Conservation (phyloP, 179 eudicot species). For the Corrigiola litoralis region DNA sequence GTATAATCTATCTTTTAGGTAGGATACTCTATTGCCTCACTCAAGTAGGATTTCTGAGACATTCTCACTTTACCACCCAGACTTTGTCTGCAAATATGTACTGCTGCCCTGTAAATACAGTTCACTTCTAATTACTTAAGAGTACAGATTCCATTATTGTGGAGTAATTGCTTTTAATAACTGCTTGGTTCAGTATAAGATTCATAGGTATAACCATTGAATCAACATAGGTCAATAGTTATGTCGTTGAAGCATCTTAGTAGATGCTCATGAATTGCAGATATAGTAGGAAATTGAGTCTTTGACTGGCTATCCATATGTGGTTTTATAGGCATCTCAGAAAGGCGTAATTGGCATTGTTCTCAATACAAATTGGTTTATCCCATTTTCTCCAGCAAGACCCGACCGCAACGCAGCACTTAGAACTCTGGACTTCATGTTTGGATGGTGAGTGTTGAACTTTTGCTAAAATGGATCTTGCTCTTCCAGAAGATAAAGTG, state of each 20-base stretch:
- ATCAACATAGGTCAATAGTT: no score
- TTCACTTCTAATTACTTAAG: background rate
- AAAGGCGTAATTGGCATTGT: conserved; percentile 44
- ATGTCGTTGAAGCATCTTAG: background rate
- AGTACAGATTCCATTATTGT: no score
- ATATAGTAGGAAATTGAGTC: background rate
- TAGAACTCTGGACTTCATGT: conserved; percentile 45
- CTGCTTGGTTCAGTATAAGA: no score
- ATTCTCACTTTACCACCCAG: no score
- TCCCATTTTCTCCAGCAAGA: conserved; percentile 27
- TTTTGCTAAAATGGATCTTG: no score
- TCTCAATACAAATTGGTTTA: conserved; percentile 31
- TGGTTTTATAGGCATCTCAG: conserved; percentile 29
- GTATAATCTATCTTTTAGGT: background rate
- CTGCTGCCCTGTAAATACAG: background rate
- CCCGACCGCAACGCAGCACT: conserved; percentile 23
- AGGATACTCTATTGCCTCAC: background rate
- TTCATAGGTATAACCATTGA: no score
- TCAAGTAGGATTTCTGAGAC: no score
- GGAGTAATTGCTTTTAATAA: background rate
- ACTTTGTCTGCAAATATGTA: background rate
- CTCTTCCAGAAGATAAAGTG: no score
- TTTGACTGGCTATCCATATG: background rate
- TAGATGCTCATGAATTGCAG: background rate
- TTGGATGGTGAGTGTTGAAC: conserved; percentile 41